A percentile compares a stretch with the other conserved stretches of the same genome.
phyloP scores from a whole-genome alignment of 2,329 filamentous ascomycete genomes.

The Escovopsis sp. region DNA sequence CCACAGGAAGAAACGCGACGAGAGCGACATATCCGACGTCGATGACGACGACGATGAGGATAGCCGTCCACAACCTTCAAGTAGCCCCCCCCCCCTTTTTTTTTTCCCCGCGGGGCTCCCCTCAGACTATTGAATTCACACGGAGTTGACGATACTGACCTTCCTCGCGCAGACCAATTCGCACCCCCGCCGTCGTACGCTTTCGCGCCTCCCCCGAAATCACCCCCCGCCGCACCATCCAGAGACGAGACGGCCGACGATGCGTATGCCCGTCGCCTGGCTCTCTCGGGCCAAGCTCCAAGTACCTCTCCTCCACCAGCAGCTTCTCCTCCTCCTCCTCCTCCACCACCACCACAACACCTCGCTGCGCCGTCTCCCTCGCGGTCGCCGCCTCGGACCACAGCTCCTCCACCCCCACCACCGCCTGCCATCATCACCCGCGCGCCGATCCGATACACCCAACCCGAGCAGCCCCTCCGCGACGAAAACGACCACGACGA shows the following conservation, averaged over 20 bases:
- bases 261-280: conserved; percentile 49
- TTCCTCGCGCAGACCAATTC: conserved; percentile 34
- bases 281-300: conserved; percentile 30
- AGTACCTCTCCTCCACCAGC: conserved; percentile 18
- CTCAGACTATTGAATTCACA: background rate
- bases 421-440: conserved; percentile 51
- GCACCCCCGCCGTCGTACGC: conserved; percentile 43
- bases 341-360: conserved; percentile 10
- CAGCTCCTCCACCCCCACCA: conserved; percentile 9
- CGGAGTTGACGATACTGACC: too few species aligned
- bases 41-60: conserved; percentile 26
- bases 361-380: background rate
- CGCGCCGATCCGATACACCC: conserved; percentile 59
- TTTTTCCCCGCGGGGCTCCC: background rate
- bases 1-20: conserved; percentile 38
- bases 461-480: conserved; percentile 11
- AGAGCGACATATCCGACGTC: conserved; percentile 25
- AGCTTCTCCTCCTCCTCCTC: conserved; percentile 10
- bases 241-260: conserved; percentile 54
- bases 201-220: conserved; percentile 41
- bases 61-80: conserved; percentile 14
- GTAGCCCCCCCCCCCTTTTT: conserved; percentile 13
- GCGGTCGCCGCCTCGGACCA: conserved; percentile 2
- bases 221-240: conserved; percentile 29
- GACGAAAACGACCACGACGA: background rate